These are phyloP conservation scores for Malbranchea cinnamomea DNA, from an alignment of 2,329 filamentous ascomycete species.

Conservation along the genomic window DNA sequence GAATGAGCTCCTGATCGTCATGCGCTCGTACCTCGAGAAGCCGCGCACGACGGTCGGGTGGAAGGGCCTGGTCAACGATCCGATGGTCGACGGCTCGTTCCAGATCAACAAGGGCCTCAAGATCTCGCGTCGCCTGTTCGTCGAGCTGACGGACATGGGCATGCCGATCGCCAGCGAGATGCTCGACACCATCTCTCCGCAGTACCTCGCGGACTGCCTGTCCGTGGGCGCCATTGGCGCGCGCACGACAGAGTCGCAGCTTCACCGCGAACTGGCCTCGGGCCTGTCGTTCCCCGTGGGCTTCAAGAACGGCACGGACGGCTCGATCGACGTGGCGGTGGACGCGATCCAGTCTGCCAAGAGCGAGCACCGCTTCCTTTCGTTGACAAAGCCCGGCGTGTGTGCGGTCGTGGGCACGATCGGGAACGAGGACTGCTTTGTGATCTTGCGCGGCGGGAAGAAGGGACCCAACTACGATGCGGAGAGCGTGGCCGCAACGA, in stretches of 20 bases:
- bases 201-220: conserved; percentile 86
- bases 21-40: conserved; percentile 98
- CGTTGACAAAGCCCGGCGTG: conserved; percentile 89
- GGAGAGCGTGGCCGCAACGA: conserved; percentile 68
- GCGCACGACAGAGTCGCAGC: conserved; percentile 89
- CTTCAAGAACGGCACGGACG: conserved; percentile 99
- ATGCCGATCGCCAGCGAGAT: conserved; percentile 97
- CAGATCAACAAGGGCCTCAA: conserved; percentile 96
- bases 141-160: conserved; percentile 77
- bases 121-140: conserved; percentile 75
- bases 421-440: conserved; percentile 94
- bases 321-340: conserved; percentile 73
- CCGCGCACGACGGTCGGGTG: conserved; percentile 94
- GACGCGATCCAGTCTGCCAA: conserved; percentile 88
- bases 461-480: conserved; percentile 90
- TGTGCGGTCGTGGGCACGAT: conserved; percentile 88
- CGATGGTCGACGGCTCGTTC: conserved; percentile 96
- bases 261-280: conserved; percentile 86
- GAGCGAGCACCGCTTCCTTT: conserved; percentile 92
- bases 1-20: conserved; percentile 82
- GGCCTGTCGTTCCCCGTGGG: conserved; percentile 94
- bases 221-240: conserved; percentile 88
- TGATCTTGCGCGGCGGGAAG: conserved; percentile 83
- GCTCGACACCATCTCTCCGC: conserved; percentile 93
- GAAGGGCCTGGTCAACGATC: conserved; percentile 98